phyloP scores from a whole-genome alignment of 2,329 filamentous ascomycete genomes.

The Triangularia setosa region DNA sequence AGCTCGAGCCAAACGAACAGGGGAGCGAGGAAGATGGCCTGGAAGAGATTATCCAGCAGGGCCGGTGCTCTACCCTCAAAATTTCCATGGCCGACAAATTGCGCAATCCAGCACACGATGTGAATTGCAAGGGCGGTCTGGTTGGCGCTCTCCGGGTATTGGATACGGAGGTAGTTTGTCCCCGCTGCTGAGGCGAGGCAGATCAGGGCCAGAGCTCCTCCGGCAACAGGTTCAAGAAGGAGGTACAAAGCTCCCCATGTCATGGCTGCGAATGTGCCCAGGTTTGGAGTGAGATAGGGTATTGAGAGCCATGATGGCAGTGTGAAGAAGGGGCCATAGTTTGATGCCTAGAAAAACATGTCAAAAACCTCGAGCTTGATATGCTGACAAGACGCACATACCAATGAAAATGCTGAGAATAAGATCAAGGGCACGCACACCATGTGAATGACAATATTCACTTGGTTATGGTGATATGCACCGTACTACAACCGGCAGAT shows the following conservation, averaged over 20 bases:
- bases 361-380: slow-evolving; percentile 10
- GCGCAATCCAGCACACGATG: slow-evolving; percentile 74
- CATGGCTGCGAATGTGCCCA: slow-evolving; percentile 33
- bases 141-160: slow-evolving; percentile 47
- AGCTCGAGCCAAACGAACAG: slow-evolving; percentile 97
- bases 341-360: slow-evolving; percentile 48
- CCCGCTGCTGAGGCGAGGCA: slow-evolving; percentile 72
- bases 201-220: slow-evolving; percentile 69
- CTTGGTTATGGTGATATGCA: slow-evolving; percentile 73
- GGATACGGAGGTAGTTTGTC: slow-evolving; percentile 68
- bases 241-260: slow-evolving; percentile 74
- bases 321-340: slow-evolving; percentile 59
- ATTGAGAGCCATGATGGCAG: slow-evolving; percentile 64
- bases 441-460: slow-evolving; percentile 77
- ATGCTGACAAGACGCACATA: slow-evolving; percentile 39
- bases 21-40: slow-evolving; percentile 87
- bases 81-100: slow-evolving; percentile 86
- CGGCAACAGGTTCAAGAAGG: slow-evolving; percentile 90
- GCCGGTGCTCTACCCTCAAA: slow-evolving; percentile 88
- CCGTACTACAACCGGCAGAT: slow-evolving; percentile 61
- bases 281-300: slow-evolving; percentile 56
- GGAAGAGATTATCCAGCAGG: slow-evolving; percentile 83
- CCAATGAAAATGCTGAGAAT: slow-evolving; percentile 66
- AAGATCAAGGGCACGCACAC: slow-evolving; percentile 74
- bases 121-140: slow-evolving; percentile 63